These are phyloP conservation scores for Raphidocelis subcapitata DNA, from an alignment of 139 green algal species.

Conservation along the genomic window DNA sequence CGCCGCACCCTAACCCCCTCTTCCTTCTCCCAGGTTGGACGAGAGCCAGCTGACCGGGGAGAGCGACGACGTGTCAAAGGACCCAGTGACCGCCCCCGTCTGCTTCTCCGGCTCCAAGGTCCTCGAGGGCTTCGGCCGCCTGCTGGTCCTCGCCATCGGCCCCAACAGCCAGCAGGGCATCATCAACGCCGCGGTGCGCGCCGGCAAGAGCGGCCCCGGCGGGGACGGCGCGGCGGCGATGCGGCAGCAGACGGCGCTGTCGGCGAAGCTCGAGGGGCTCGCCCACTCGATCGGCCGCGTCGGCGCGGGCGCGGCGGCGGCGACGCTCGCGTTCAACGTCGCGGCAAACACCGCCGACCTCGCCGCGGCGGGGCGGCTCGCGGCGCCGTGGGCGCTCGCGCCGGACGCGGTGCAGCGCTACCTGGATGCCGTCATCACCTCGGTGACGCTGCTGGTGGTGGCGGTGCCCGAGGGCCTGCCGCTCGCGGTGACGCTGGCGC, in stretches of 20 bases:
- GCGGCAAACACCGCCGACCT: slow-evolving; percentile 30
- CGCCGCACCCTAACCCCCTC: too few species aligned
- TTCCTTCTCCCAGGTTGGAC: slow-evolving; percentile 57
- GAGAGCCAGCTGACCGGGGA: slow-evolving; percentile 83
- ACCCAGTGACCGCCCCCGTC: slow-evolving; percentile 16
- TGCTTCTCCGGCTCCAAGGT: slow-evolving; percentile 55
- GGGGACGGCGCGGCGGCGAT: neutral
- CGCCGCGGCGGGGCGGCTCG: neutral
- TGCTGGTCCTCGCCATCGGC: slow-evolving; percentile 81
- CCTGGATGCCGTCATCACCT: slow-evolving; percentile 73
- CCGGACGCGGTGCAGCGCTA: slow-evolving; percentile 43
- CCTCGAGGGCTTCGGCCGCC: slow-evolving; percentile 68
- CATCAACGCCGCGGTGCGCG: neutral
- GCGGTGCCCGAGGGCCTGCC: slow-evolving; percentile 90
- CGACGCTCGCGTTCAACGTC: slow-evolving; percentile 45
- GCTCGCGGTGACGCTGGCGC: slow-evolving; percentile 82
- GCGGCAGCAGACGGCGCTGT: slow-evolving; percentile 70
- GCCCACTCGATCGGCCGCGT: slow-evolving; percentile 71
- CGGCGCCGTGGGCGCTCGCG: neutral
- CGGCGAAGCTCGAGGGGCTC: slow-evolving; percentile 71
- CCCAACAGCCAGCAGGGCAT: slow-evolving; percentile 64
- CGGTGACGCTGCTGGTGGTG: slow-evolving; percentile 89
- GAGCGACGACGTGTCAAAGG: slow-evolving; percentile 65
- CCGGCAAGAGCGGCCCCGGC: neutral
- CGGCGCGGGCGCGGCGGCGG: slow-evolving; percentile 63